phyloP scores from a whole-genome alignment of 768 basidiomycete genomes.

The Strobilomyces echinocephalus region DNA sequence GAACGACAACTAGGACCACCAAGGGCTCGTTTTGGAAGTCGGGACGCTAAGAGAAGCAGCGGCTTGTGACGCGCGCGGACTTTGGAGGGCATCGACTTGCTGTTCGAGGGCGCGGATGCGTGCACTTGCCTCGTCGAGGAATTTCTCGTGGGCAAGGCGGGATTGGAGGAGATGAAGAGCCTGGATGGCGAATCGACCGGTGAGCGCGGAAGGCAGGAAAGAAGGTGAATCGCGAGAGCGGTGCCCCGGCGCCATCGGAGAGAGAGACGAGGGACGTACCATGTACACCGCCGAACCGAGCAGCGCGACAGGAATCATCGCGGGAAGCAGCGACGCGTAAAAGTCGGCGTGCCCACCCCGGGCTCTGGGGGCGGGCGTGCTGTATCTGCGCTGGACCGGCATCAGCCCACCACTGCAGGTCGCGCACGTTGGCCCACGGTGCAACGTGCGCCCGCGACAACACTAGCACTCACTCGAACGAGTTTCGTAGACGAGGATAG shows the following conservation, averaged over 20 bases:
- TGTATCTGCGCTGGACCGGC: slow-evolving; percentile 2
- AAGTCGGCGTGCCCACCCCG: slow-evolving; percentile 55
- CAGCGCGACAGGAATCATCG: slow-evolving; percentile 74
- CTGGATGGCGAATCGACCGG: slow-evolving; percentile 26
- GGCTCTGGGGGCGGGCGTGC: slow-evolving; percentile 7
- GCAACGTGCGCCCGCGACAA: background rate
- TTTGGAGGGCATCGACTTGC: slow-evolving; percentile 44
- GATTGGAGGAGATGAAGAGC: slow-evolving; percentile 61
- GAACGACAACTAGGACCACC: slow-evolving; percentile 33
- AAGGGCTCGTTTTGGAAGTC: slow-evolving; percentile 8
- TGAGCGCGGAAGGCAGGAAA: slow-evolving; percentile 2
- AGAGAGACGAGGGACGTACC: slow-evolving; percentile 35
- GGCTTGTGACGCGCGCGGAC: slow-evolving; percentile 5
- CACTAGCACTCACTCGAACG: too few relatives aligned
- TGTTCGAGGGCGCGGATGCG: slow-evolving; percentile 54
- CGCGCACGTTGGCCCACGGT: background rate
- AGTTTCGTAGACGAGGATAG: too few relatives aligned
- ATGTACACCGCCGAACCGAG: slow-evolving; percentile 78
- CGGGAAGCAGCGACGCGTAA: slow-evolving; percentile 67
- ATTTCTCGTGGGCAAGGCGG: slow-evolving; percentile 66
- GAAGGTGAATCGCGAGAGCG: background rate
- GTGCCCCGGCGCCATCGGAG: slow-evolving; percentile 11
- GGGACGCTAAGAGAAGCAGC: background rate
- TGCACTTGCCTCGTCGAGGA: slow-evolving; percentile 54
- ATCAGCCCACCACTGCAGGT: background rate